Percentiles rank a stretch among this genome's conserved stretches.
Conservation (phyloP, 306 rosid species). For the Trichosanthes cucumerina region DNA sequence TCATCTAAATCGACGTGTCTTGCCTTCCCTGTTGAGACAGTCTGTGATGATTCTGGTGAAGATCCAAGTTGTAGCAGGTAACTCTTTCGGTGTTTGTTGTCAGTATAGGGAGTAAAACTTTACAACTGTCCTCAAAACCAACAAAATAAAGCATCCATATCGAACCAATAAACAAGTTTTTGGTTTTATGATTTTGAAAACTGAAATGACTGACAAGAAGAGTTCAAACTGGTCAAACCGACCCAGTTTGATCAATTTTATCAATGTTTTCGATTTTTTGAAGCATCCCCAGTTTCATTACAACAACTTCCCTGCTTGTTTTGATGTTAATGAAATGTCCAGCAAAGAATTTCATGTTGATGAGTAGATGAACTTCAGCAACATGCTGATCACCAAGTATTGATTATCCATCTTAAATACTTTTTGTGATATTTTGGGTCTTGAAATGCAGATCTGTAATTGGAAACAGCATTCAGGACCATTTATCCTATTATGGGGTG, state of each 20-base stretch:
- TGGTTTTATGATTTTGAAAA: not conserved
- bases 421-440: not conserved
- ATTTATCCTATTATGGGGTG: conserved; percentile 56
- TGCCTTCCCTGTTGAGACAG: conserved; percentile 40
- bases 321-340: not conserved
- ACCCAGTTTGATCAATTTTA: not conserved
- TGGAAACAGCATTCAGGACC: conserved; percentile 78
- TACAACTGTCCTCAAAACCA: not conserved
- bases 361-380: not conserved
- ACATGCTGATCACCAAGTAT: not conserved
- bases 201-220: not conserved
- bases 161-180: not conserved
- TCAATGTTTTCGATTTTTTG: not conserved
- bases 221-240: not conserved
- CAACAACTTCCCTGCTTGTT: not conserved
- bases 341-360: not conserved
- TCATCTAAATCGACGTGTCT: conserved; percentile 51
- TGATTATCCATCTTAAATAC: not conserved
- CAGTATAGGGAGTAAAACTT: not conserved
- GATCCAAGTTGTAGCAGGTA: conserved; percentile 95
- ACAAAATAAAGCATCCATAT: not conserved
- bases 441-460: conserved; percentile 62
- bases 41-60: conserved; percentile 89
- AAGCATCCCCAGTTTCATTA: not conserved
- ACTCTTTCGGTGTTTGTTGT: conserved; percentile 1